Conservation (phyloP, 169 alveolate species). For the Plasmodium inui region DNA sequence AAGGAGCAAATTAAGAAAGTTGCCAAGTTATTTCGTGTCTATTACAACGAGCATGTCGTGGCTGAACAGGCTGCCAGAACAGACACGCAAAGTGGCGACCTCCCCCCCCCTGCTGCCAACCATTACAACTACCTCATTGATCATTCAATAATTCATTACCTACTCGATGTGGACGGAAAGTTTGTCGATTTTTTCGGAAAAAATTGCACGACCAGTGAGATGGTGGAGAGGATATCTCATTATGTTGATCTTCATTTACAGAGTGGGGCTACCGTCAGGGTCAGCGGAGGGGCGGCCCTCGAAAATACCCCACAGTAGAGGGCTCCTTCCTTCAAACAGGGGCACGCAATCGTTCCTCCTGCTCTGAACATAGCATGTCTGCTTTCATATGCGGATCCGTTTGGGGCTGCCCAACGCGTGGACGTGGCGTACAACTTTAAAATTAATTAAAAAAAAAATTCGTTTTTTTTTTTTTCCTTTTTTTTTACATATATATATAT, state of each 20-base stretch:
- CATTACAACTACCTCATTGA: conserved; percentile 89
- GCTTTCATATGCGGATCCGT: neutral
- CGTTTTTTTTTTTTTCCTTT: neutral
- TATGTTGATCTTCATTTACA: conserved; percentile 40
- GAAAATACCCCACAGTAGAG: neutral
- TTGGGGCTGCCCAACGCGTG: neutral
- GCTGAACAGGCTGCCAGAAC: neutral
- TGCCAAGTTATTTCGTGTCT: conserved; percentile 83
- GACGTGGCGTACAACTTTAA: neutral
- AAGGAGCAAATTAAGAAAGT: conserved; percentile 80
- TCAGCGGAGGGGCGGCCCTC: neutral
- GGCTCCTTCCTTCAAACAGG: neutral
- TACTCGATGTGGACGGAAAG: conserved; percentile 88
- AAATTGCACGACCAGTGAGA: conserved; percentile 88
- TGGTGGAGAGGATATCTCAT: conserved; percentile 74
- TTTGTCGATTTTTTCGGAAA: conserved; percentile 92
- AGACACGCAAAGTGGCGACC: conserved; percentile 30
- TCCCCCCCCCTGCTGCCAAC: conserved; percentile 61
- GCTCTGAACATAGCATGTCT: neutral
- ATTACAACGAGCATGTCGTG: conserved; percentile 75
- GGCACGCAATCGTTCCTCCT: neutral
- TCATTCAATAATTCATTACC: conserved; percentile 92
- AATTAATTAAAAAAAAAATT: neutral
- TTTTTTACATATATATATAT: neutral
- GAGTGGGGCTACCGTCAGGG: neutral